Base-by-base conservation (phyloP, 371 early-diverging fungal genomes). In the Vairimorpha necatrix region DNA sequence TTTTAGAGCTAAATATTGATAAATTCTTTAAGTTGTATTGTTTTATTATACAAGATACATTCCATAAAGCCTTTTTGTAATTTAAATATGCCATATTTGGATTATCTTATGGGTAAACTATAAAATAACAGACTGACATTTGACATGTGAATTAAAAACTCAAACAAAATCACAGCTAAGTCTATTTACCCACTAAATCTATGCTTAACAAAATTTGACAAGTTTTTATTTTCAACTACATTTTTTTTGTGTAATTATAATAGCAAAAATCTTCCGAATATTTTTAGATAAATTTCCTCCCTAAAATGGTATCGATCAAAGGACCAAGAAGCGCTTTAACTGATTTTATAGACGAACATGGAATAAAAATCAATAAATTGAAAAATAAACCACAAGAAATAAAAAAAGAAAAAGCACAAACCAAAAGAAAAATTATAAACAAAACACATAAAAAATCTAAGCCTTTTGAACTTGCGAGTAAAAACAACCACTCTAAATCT, bases 321-420 rank as follows among this genome's bases (percentile, higher is more conserved):
- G 78, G 78, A 60, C 78, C 78, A 22, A 69, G 56, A 73, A 78
- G 78, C 73, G 78, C 78, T 0, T 42, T 78, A 24, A 26, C 78
- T 22, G 65, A 66, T 69, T 78, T 78, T 68, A 69, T 78, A 18
- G 66, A 72, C 63, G 73, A 78, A 53, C 22, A 73, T 18, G 54
- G 69, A 46, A 68, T 78, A 26, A 72, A 78, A 33, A 47, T 68
- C 28, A 66, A 30, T n/a, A 13, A 2, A 50, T 68, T 47, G 28
- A n/a, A 68, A 3, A 32, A 24, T 2, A 34, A 24, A 4, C 1
- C 20, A 30, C n/a, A 60, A 67, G 54, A 50, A 34, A 3, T 1
- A 4, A 14, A 0, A 33, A 46, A 42, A n/a, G n/a, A 47, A 30
- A 58, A 34, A 67, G 69, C 20, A 54, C 0, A 11, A 1, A 75